Evolutionary conservation across 2,329 filamentous ascomycete species (phyloP).

Genomic region (Sclerotinia trifoliorum): DNA sequence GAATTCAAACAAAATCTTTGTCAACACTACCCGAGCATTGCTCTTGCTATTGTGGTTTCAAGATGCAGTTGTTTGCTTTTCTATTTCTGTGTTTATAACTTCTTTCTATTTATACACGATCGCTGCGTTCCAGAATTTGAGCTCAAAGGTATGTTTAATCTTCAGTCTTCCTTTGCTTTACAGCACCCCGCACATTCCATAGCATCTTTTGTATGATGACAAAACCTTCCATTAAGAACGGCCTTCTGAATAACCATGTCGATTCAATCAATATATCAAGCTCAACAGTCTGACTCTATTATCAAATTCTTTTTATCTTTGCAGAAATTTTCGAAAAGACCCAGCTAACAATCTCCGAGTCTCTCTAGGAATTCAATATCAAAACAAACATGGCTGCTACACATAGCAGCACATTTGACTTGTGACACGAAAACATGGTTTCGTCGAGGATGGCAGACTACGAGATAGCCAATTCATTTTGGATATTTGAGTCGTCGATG

Average conservation of each 20-base stretch:
- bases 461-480: background rate
- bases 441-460: background rate
- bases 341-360: constrained; percentile 16
- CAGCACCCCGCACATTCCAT: constrained; percentile 2
- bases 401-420: background rate
- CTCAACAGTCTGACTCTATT: constrained; percentile 59
- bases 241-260: constrained; percentile 63
- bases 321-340: background rate
- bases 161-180: constrained; percentile 7
- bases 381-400: background rate
- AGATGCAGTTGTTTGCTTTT: background rate
- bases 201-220: constrained; percentile 51
- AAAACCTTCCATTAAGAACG: constrained; percentile 58
- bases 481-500: background rate
- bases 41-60: background rate
- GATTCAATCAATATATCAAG: constrained; percentile 56
- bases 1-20: background rate
- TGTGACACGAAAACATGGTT: background rate
- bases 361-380: background rate
- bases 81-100: background rate
- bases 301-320: constrained; percentile 2
- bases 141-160: constrained; percentile 7
- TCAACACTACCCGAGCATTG: background rate
- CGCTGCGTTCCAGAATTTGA: background rate
- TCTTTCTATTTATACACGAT: background rate